phyloP scores from a whole-genome alignment of 371 early-diverging fungal genomes.

The Chytridium lagenaria region DNA sequence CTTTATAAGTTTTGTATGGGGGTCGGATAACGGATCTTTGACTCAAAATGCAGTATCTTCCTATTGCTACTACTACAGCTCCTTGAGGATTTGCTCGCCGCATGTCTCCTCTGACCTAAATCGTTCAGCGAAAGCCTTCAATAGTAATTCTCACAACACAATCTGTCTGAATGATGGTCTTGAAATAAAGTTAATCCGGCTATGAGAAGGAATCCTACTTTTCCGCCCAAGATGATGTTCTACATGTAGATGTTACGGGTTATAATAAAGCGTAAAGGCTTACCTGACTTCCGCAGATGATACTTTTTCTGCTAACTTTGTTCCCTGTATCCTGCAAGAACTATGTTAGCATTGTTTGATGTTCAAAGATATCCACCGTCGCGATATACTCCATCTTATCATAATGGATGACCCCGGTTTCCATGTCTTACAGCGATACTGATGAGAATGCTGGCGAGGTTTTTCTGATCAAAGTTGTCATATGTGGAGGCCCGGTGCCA shows the following conservation, averaged over 20 bases:
- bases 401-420: slow-evolving; percentile 63
- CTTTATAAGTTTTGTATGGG: slow-evolving; percentile 94
- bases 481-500: neutral
- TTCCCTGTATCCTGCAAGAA: slow-evolving; percentile 85
- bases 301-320: slow-evolving; percentile 88
- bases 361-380: slow-evolving; percentile 63
- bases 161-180: slow-evolving; percentile 92
- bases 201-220: slow-evolving; percentile 55
- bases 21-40: slow-evolving; percentile 85
- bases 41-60: slow-evolving; percentile 84
- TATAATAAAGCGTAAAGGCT: neutral
- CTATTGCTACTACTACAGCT: slow-evolving; percentile 88
- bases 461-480: neutral
- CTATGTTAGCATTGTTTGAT: neutral
- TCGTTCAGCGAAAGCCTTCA: neutral
- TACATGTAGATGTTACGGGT: slow-evolving; percentile 48
- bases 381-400: slow-evolving; percentile 76
- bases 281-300: slow-evolving; percentile 80
- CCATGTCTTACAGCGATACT: too few relatives aligned
- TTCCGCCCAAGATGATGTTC: slow-evolving; percentile 95
- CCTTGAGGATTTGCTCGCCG: slow-evolving; percentile 85
- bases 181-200: neutral
- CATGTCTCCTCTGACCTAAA: slow-evolving; percentile 84
- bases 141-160: slow-evolving; percentile 66
- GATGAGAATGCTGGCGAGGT: too few relatives aligned